A percentile compares a stretch with the other conserved stretches of the same genome.
These are phyloP conservation scores for Suillus weaverae DNA, from an alignment of 768 basidiomycete genomes.

Conservation along the genomic window DNA sequence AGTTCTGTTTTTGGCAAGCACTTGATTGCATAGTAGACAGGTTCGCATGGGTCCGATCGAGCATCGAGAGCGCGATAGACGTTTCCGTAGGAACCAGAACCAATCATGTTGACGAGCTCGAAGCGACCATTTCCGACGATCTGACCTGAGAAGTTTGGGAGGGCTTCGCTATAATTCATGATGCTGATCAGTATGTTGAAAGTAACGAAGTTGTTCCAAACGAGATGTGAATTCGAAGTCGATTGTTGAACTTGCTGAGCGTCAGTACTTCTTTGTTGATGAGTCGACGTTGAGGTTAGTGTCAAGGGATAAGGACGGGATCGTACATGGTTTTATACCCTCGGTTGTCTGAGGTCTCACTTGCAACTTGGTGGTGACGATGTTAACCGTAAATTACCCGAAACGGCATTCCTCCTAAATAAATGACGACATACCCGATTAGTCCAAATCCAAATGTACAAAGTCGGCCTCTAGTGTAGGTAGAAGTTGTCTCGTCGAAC, in stretches of 20 bases:
- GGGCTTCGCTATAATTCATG: slow-evolving; percentile 11
- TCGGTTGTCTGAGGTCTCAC: not conserved
- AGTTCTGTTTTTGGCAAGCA: slow-evolving; percentile 63
- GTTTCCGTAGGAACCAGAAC: slow-evolving; percentile 73
- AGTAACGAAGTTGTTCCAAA: not conserved
- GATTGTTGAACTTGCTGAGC: slow-evolving; percentile 1
- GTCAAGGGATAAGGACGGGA: not conserved
- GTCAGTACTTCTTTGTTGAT: slow-evolving; percentile 5
- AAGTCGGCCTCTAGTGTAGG: too few relatives aligned
- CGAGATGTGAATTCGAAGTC: not conserved
- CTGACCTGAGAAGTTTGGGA: slow-evolving; percentile 53
- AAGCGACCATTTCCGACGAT: slow-evolving; percentile 60
- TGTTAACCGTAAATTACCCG: not conserved
- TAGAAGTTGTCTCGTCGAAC: too few relatives aligned
- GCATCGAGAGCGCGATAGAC: slow-evolving; percentile 73
- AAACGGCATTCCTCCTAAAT: not conserved
- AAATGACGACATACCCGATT: not conserved
- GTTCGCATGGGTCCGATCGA: slow-evolving; percentile 36
- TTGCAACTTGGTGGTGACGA: not conserved
- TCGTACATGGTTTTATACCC: not conserved
- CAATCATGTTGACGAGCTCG: slow-evolving; percentile 61
- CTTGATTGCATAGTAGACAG: slow-evolving; percentile 67
- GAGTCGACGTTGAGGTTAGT: slow-evolving; percentile 4
- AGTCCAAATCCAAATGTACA: not conserved
- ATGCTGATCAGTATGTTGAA: slow-evolving; percentile 1